These are phyloP conservation scores for Phytophthora brassicae DNA, from an alignment of 352 stramenopile genomes.

Conservation along the genomic window DNA sequence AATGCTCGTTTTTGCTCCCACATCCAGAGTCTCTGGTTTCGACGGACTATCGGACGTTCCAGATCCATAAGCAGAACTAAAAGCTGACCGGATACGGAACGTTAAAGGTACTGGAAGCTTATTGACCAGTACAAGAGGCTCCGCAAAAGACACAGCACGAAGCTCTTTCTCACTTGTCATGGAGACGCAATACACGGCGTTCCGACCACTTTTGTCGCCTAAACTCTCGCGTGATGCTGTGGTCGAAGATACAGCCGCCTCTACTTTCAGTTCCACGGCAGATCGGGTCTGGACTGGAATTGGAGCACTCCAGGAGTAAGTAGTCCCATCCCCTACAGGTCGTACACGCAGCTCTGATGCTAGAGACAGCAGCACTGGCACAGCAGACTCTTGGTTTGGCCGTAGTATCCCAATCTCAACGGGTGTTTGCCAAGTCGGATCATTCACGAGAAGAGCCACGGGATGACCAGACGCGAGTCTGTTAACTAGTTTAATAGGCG, in stretches of 20 bases:
- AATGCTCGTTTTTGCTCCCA: conserved; percentile 65
- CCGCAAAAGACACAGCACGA: conserved; percentile 58
- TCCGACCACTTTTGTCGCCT: conserved; percentile 26
- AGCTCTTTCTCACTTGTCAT: conserved; percentile 71
- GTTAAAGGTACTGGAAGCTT: conserved; percentile 73
- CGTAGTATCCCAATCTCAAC: conserved; percentile 72
- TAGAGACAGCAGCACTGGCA: conserved; percentile 70
- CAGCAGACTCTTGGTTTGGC: conserved; percentile 56
- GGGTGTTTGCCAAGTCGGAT: conserved; percentile 70
- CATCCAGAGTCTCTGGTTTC: conserved; percentile 42
- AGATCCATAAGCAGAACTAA: conserved; percentile 36
- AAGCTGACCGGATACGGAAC: conserved; percentile 53
- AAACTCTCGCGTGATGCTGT: conserved; percentile 25
- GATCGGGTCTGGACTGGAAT: conserved; percentile 77
- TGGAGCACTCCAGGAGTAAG: conserved; percentile 71
- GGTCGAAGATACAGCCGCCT: conserved; percentile 44
- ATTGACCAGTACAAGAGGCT: conserved; percentile 79
- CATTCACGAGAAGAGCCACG: conserved; percentile 79
- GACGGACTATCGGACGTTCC: conserved; percentile 31
- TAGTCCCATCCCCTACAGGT: conserved; percentile 36
- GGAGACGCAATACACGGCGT: conserved; percentile 66
- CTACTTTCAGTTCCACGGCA: conserved; percentile 58
- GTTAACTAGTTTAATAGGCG: conserved; percentile 77
- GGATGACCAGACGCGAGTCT: conserved; percentile 54
- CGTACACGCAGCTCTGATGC: conserved; percentile 71